Evolutionary conservation across 192 early-diverging fungal genomes (phyloP).

Genomic region (Mycoemilia scoparia): DNA sequence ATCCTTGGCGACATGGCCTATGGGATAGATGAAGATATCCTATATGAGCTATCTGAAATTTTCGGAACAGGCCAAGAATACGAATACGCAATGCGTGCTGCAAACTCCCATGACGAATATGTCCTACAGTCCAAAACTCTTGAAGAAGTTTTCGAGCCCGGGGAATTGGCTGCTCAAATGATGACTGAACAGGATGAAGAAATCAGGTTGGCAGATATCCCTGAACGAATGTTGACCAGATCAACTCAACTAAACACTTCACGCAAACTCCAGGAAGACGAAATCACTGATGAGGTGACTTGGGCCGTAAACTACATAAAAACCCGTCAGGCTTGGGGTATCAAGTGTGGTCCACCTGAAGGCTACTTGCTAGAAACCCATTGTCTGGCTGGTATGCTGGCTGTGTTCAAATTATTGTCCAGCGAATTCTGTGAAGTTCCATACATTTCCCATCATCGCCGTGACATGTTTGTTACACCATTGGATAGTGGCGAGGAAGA

Average conservation of each 20-base stretch:
- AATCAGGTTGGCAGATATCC: conserved; percentile 73
- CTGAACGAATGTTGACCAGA: conserved; percentile 80
- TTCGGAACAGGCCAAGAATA: conserved; percentile 92
- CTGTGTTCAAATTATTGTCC: conserved; percentile 51
- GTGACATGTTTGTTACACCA: conserved; percentile 59
- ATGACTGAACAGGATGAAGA: conserved; percentile 84
- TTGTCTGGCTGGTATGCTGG: conserved; percentile 23
- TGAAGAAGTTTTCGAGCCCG: conserved; percentile 52
- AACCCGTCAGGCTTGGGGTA: conserved; percentile 13
- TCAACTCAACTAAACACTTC: conserved; percentile 10
- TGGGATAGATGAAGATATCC: conserved; percentile 35
- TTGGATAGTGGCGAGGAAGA: conserved; percentile 1
- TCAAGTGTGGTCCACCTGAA: conserved; percentile 5
- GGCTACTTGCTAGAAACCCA: too few species aligned
- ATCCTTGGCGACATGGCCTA: conserved; percentile 26
- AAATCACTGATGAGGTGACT: conserved; percentile 43
- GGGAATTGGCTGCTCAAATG: conserved; percentile 68
- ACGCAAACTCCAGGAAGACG: conserved; percentile 32
- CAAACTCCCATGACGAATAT: conserved; percentile 2
- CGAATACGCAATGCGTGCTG: conserved; percentile 31
- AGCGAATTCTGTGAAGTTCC: conserved; percentile 80
- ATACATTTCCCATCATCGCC: conserved; percentile 67
- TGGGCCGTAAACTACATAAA: conserved; percentile 29
- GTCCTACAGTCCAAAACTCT: conserved; percentile 19
- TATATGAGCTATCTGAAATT: conserved; percentile 69